These are phyloP conservation scores for Emmonsiellopsis sp. DNA, from an alignment of 2,329 filamentous ascomycete genomes.

Conservation along the genomic window DNA sequence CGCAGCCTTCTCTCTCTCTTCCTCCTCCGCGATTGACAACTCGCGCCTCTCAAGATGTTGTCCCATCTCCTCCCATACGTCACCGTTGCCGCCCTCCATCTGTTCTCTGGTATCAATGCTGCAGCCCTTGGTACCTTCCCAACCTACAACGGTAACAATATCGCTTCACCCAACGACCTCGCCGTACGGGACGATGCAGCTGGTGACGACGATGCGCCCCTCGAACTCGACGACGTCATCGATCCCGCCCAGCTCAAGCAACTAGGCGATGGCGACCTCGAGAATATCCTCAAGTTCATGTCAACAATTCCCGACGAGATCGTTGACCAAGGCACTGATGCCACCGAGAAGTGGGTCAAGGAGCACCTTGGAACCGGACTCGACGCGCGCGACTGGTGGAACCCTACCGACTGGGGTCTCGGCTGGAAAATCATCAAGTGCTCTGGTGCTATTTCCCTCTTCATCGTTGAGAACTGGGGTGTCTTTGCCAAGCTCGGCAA, in stretches of 20 bases:
- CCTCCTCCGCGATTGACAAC: too few relatives aligned
- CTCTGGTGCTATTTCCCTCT: not conserved
- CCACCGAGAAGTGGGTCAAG: not conserved
- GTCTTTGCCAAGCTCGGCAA: not conserved
- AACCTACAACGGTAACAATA: not conserved
- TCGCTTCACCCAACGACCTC: not conserved
- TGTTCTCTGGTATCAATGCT: not conserved
- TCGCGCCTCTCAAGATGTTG: not conserved
- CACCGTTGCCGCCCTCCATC: not conserved
- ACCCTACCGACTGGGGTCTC: not conserved
- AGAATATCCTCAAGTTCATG: not conserved
- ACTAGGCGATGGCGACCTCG: not conserved
- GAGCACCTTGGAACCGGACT: not conserved
- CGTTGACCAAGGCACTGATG: not conserved
- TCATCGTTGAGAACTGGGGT: not conserved
- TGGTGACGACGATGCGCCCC: too few relatives aligned
- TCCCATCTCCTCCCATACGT: not conserved
- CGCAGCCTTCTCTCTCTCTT: too few relatives aligned
- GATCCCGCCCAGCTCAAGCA: not conserved
- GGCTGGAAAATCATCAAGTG: not conserved
- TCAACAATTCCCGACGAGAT: not conserved
- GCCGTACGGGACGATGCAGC: not conserved
- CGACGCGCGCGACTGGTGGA: not conserved
- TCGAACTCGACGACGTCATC: not conserved
- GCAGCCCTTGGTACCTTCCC: not conserved